phyloP scores from a whole-genome alignment of 345 rosid species.

The Eucalyptus paniculata region DNA sequence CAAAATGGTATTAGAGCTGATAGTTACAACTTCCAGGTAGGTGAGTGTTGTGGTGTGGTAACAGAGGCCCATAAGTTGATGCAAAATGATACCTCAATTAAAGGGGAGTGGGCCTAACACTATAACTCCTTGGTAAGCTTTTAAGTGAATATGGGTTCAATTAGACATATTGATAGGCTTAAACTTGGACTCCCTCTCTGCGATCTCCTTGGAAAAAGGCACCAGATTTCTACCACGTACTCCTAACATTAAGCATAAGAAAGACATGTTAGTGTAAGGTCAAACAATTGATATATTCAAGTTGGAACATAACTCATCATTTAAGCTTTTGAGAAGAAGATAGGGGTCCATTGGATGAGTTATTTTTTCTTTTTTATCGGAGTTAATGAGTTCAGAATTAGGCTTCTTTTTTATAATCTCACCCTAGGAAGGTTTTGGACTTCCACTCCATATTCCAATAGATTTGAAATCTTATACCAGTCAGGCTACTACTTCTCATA shows the following conservation, averaged over 20 bases:
- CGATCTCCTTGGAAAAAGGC: too few species aligned
- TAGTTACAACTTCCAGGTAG: too few species aligned
- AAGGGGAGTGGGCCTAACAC: too few species aligned
- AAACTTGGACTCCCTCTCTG: too few species aligned
- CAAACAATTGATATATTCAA: background rate
- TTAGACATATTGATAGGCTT: too few species aligned
- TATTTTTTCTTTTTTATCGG: too few species aligned
- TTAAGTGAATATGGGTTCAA: too few species aligned
- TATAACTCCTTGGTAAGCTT: too few species aligned
- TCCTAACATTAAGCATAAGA: background rate
- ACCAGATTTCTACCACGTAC: rapidly evolving
- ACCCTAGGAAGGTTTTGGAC: background rate
- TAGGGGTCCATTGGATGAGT: background rate
- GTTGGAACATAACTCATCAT: background rate
- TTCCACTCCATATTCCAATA: background rate
- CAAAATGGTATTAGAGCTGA: too few species aligned
- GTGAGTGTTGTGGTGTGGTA: too few species aligned
- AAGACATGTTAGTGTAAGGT: background rate
- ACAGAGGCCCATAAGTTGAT: too few species aligned
- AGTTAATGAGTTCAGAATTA: background rate
- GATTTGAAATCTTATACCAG: background rate
- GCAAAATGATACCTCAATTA: too few species aligned
- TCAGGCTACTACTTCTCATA: background rate
- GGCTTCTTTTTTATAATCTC: background rate
- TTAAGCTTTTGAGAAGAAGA: background rate